Conservation (phyloP, 345 rosid genomes). For the Salix brachista region DNA sequence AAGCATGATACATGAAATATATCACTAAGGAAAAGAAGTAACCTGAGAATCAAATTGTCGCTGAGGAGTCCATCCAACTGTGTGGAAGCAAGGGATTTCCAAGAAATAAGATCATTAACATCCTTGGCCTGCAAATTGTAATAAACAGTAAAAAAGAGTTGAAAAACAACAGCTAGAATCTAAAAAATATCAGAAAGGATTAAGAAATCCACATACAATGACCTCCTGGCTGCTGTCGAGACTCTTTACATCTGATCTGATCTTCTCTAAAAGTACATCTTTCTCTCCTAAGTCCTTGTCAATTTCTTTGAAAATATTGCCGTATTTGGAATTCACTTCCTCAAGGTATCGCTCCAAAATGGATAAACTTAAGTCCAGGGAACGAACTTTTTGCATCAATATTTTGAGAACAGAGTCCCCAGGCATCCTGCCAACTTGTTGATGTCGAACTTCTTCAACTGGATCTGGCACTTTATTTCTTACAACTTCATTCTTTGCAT, state of each 20-base stretch:
- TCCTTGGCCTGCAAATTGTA: constrained; percentile 53
- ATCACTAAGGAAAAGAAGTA: constrained; percentile 1
- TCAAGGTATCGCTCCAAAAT: constrained; percentile 84
- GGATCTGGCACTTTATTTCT: constrained; percentile 41
- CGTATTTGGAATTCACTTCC: constrained; percentile 68
- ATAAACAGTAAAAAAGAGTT: constrained; percentile 5
- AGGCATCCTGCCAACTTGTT: constrained; percentile 82
- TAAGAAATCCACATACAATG: constrained; percentile 38
- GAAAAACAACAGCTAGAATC: not conserved
- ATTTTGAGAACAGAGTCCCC: constrained; percentile 91
- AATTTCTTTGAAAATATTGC: constrained; percentile 65
- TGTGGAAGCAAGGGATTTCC: constrained; percentile 55
- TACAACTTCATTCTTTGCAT: constrained; percentile 34
- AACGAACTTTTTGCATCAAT: constrained; percentile 88
- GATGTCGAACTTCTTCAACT: constrained; percentile 64
- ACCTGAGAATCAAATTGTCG: constrained; percentile 65
- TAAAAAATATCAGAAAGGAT: constrained; percentile 2
- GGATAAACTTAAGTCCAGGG: constrained; percentile 73
- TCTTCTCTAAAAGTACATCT: constrained; percentile 41
- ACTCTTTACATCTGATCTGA: constrained; percentile 48
- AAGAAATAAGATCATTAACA: constrained; percentile 58
- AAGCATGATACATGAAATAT: constrained; percentile 2
- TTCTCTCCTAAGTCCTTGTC: constrained; percentile 59
- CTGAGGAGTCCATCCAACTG: constrained; percentile 39
- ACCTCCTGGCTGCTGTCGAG: constrained; percentile 46